Evolutionary conservation across 306 rosid genomes (phyloP).

Genomic region (Gastrolobium villosum): DNA sequence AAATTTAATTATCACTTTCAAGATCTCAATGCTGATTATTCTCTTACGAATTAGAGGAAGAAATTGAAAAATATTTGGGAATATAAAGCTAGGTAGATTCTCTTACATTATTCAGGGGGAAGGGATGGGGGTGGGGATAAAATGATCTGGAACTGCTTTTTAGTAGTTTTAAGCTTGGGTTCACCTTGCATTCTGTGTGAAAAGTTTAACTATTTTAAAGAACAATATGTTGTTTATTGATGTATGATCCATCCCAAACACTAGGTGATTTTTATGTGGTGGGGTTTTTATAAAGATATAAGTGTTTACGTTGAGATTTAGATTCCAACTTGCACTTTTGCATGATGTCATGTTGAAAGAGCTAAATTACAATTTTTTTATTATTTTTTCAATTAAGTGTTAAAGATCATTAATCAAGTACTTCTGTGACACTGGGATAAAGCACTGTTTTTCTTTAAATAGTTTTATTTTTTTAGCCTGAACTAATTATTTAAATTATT

Average conservation of each 20-base stretch:
- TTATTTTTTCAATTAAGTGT: neutral
- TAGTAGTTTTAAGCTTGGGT: neutral
- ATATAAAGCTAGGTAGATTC: neutral
- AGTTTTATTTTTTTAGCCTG: constrained; percentile 1
- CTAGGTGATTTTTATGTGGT: neutral
- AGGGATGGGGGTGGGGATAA: neutral
- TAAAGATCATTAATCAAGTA: neutral
- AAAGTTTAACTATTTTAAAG: neutral
- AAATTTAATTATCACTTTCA: constrained; percentile 13
- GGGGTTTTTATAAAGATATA: neutral
- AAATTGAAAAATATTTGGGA: neutral
- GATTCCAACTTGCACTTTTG: neutral
- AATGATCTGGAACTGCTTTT: neutral
- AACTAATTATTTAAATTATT: constrained; percentile 22
- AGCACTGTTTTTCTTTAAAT: neutral
- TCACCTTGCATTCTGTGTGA: neutral
- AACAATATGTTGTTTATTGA: neutral
- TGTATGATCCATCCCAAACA: neutral
- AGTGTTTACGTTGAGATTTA: neutral
- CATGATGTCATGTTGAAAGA: neutral
- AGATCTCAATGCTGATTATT: neutral
- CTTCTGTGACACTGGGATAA: neutral
- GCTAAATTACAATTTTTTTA: neutral
- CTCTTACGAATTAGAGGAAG: neutral
- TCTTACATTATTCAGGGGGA: neutral